phyloP scores from a whole-genome alignment of 345 rosid genomes.

The Euphorbia peplus region DNA sequence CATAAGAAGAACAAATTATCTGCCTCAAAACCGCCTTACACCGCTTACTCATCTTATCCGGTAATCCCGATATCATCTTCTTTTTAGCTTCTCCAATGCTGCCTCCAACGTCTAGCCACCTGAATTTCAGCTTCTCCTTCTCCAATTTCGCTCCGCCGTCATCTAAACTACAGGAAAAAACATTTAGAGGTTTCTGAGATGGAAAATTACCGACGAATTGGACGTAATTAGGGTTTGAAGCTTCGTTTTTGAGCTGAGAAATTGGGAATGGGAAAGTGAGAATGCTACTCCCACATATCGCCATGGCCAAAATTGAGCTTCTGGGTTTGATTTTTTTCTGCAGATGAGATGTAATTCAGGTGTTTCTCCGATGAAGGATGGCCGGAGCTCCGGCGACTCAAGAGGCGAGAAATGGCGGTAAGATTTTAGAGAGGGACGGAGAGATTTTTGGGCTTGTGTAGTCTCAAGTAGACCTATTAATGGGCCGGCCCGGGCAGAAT shows the following conservation, averaged over 20 bases:
- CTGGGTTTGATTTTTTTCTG: too few species aligned
- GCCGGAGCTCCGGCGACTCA: too few species aligned
- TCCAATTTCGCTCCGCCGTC: conserved; percentile 16
- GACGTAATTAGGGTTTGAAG: conserved; percentile 19
- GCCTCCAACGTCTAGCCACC: conserved; percentile 52
- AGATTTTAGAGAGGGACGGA: too few species aligned
- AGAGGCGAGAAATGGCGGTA: too few species aligned
- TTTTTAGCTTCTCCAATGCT: conserved; percentile 45
- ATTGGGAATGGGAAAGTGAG: conserved; percentile 21
- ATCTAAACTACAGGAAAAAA: conserved; percentile 19
- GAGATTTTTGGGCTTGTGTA: neutral
- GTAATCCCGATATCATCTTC: conserved; percentile 48
- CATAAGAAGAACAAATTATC: conserved; percentile 45
- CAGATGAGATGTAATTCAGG: too few species aligned
- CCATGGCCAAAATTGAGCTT: conserved; percentile 23
- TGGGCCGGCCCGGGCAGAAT: too few species aligned
- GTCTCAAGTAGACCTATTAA: too few species aligned
- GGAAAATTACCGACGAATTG: conserved; percentile 14
- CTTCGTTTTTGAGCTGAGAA: conserved; percentile 15
- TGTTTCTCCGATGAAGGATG: too few species aligned
- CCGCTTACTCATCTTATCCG: conserved; percentile 58
- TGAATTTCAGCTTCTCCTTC: conserved; percentile 39
- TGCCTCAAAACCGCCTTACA: conserved; percentile 66
- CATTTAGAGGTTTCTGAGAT: conserved; percentile 9
- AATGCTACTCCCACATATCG: conserved; percentile 20